phyloP scores from a whole-genome alignment of 371 early-diverging fungal species.

The Cladochytrium tenue region DNA sequence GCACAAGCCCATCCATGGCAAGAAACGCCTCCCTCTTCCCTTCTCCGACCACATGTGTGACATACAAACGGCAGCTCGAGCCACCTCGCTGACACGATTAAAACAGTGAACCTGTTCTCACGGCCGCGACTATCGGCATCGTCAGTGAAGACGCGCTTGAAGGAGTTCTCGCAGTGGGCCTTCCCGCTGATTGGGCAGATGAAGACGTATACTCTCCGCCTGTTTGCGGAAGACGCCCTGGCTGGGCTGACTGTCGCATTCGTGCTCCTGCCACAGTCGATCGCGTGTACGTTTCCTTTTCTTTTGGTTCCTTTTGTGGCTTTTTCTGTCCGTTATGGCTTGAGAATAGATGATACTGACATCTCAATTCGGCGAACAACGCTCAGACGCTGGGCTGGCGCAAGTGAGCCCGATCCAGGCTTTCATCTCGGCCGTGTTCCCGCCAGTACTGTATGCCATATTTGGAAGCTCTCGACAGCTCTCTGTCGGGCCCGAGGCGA shows the following conservation, averaged over 20 bases:
- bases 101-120: neutral
- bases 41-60: neutral
- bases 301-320: too few relatives aligned
- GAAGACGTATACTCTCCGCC: constrained; percentile 15
- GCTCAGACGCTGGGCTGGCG: constrained; percentile 24
- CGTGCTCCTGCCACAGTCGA: constrained; percentile 38
- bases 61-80: neutral
- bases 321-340: too few relatives aligned
- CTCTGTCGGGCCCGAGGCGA: constrained; percentile 38
- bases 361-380: too few relatives aligned
- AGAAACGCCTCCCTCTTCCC: neutral
- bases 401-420: constrained; percentile 23
- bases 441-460: constrained; percentile 34
- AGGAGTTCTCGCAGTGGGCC: neutral
- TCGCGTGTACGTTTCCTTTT: constrained; percentile 33
- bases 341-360: too few relatives aligned
- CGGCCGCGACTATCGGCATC: neutral
- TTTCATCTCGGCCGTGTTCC: constrained; percentile 32
- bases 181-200: constrained; percentile 31
- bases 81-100: too few relatives aligned
- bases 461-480: constrained; percentile 33
- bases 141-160: neutral
- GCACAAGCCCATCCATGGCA: neutral
- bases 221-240: constrained; percentile 26
- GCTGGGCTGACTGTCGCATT: constrained; percentile 36